Evolutionary conservation across 2,329 filamentous ascomycete genomes (phyloP).

Genomic region (Pestalotiopsis sp.): DNA sequence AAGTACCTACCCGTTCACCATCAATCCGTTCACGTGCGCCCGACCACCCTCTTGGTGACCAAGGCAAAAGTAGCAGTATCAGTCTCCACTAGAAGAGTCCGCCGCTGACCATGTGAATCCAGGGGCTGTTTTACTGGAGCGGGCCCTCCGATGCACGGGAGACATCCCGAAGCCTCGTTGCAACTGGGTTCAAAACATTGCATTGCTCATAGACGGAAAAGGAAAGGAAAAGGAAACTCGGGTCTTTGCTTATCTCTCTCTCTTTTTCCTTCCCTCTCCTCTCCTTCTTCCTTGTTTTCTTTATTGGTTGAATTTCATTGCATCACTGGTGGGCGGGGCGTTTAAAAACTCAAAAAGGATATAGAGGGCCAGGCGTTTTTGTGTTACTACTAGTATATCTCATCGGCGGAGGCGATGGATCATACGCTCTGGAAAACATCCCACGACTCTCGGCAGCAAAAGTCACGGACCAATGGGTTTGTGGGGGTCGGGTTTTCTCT

Average conservation of each 20-base stretch:
- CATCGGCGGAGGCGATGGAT: too few relatives aligned
- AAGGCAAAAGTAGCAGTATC: not conserved
- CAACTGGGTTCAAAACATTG: constrained; percentile 60
- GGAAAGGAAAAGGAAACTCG: not conserved
- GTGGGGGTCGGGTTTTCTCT: not conserved
- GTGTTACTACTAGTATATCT: too few relatives aligned
- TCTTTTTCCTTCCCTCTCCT: not conserved
- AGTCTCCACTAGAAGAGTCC: not conserved
- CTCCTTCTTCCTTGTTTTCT: not conserved
- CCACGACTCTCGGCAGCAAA: too few relatives aligned
- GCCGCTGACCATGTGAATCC: constrained; percentile 6
- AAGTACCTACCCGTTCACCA: constrained; percentile 29
- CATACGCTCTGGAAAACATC: too few relatives aligned
- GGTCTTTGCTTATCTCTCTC: not conserved
- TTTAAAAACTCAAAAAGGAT: too few relatives aligned
- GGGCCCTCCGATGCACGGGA: constrained; percentile 70
- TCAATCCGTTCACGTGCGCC: not conserved
- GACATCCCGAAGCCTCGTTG: constrained; percentile 59
- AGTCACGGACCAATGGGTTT: too few relatives aligned
- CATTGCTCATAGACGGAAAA: constrained; percentile 42
- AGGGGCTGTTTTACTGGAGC: constrained; percentile 83
- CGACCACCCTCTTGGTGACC: constrained; percentile 11
- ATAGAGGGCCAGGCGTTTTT: too few relatives aligned
- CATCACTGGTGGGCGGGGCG: too few relatives aligned
- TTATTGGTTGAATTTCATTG: too few relatives aligned